A percentile compares a stretch with the other conserved stretches of the same genome.
phyloP scores from a whole-genome alignment of 2,329 filamentous ascomycete species.

The Aspergillus sp. region DNA sequence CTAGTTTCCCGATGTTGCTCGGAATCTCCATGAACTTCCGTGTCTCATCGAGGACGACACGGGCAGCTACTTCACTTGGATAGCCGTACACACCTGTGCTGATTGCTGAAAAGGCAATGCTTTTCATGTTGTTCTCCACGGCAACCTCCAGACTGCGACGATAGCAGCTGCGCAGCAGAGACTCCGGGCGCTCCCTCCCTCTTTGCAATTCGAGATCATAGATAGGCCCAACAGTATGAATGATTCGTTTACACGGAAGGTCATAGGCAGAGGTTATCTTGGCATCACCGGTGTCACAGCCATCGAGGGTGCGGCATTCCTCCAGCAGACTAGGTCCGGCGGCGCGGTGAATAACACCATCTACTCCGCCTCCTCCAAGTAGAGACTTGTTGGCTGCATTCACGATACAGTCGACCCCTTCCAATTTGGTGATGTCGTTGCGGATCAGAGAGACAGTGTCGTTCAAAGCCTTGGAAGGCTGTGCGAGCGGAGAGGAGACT shows the following conservation, averaged over 20 bases:
- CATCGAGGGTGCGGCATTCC: slow-evolving; percentile 71
- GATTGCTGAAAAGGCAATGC: slow-evolving; percentile 78
- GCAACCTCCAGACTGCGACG: slow-evolving; percentile 70
- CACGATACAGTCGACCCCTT: slow-evolving; percentile 75
- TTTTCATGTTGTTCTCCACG: slow-evolving; percentile 64
- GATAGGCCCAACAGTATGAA: slow-evolving; percentile 87
- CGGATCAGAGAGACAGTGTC: slow-evolving; percentile 65
- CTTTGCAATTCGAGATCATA: slow-evolving; percentile 54
- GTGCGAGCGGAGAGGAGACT: slow-evolving; percentile 27
- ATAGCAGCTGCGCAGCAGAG: slow-evolving; percentile 67
- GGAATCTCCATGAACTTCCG: slow-evolving; percentile 54
- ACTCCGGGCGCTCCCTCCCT: slow-evolving; percentile 37
- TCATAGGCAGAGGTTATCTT: slow-evolving; percentile 80
- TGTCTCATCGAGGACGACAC: slow-evolving; percentile 66
- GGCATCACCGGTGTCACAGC: slow-evolving; percentile 75
- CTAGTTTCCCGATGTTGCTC: slow-evolving; percentile 52
- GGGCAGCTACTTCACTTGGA: slow-evolving; percentile 70
- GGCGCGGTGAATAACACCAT: slow-evolving; percentile 81
- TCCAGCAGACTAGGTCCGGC: slow-evolving; percentile 68
- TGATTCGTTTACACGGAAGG: slow-evolving; percentile 75
- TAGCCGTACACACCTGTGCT: slow-evolving; percentile 92
- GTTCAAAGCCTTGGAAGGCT: slow-evolving; percentile 53
- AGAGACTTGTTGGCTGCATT: slow-evolving; percentile 85
- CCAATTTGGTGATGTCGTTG: slow-evolving; percentile 78
- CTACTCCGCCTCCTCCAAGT: slow-evolving; percentile 85